A percentile compares a stretch with the other conserved stretches of the same genome.
These are phyloP conservation scores for Tolypocladium inflatum DNA, from an alignment of 2,329 filamentous ascomycete genomes.

Conservation along the genomic window DNA sequence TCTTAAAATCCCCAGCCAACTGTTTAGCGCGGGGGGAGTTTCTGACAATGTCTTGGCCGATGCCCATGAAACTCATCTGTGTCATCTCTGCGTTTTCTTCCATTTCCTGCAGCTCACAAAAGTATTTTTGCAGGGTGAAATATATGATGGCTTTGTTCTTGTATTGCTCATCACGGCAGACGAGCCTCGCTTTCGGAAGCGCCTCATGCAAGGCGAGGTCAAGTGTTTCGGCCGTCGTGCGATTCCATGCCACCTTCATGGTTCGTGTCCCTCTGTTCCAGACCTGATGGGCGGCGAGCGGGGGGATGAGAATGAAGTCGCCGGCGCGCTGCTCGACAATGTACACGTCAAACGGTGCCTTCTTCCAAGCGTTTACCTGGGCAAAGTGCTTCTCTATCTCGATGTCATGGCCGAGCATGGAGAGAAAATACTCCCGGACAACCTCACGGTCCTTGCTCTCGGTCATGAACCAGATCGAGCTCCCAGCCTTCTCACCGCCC, in stretches of 20 bases:
- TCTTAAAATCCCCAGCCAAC: conserved; percentile 73
- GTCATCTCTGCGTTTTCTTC: conserved; percentile 38
- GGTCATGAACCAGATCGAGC: conserved; percentile 98
- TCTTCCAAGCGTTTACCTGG: conserved; percentile 90
- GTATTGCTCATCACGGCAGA: conserved; percentile 96
- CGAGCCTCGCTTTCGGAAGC: conserved; percentile 76
- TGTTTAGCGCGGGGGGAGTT: conserved; percentile 47
- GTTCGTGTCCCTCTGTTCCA: conserved; percentile 96
- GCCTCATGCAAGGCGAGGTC: conserved; percentile 80
- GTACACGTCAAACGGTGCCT: conserved; percentile 86
- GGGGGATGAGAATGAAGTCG: conserved; percentile 89
- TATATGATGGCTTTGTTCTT: conserved; percentile 97
- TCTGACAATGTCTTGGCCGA: conserved; percentile 35
- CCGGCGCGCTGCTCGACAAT: conserved; percentile 84
- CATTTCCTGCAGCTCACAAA: conserved; percentile 44
- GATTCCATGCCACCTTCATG: conserved; percentile 97
- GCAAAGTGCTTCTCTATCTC: conserved; percentile 97
- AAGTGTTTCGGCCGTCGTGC: conserved; percentile 85
- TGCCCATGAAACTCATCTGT: conserved; percentile 35
- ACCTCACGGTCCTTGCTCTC: conserved; percentile 85
- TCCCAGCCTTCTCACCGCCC: conserved; percentile 71
- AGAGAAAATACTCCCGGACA: conserved; percentile 89
- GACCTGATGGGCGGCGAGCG: conserved; percentile 89
- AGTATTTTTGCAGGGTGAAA: conserved; percentile 76
- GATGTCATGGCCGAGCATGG: conserved; percentile 88